These are phyloP conservation scores for Azolla pinnata DNA, from an alignment of 75 land plant species.

Conservation along the genomic window DNA sequence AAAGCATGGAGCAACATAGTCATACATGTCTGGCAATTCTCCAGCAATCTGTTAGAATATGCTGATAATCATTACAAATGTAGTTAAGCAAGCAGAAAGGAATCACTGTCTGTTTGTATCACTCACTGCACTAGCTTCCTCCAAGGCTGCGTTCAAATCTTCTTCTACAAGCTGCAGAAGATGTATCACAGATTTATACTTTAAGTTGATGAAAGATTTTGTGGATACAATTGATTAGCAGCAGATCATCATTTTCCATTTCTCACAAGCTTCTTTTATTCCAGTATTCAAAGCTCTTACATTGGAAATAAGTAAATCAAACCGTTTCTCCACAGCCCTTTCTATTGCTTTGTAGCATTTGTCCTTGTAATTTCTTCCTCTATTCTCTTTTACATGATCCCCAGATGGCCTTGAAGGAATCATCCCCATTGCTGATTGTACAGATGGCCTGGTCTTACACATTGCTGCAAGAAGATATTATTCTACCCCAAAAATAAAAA, in stretches of 20 bases:
- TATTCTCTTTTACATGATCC: conserved; percentile 52
- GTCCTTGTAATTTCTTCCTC: conserved; percentile 81
- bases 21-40: conserved; percentile 90
- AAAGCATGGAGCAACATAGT: conserved; percentile 97
- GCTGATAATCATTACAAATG: background rate
- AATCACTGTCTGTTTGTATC: too few relatives aligned
- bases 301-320: conserved; percentile 59
- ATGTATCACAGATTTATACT: background rate
- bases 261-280: too few relatives aligned
- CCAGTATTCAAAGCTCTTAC: too few relatives aligned
- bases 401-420: conserved; percentile 38
- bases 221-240: too few relatives aligned
- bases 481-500: too few relatives aligned
- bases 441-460: conserved; percentile 2
- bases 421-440: conserved; percentile 6
- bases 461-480: background rate
- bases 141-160: conserved; percentile 77
- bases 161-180: conserved; percentile 59
- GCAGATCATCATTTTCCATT: too few relatives aligned
- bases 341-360: conserved; percentile 90
- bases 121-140: conserved; percentile 79
- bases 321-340: conserved; percentile 73
- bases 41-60: conserved; percentile 58
- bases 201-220: too few relatives aligned
- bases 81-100: too few relatives aligned